Conservation (phyloP, 495 filamentous ascomycete species). For the Xylaria bambusicola region DNA sequence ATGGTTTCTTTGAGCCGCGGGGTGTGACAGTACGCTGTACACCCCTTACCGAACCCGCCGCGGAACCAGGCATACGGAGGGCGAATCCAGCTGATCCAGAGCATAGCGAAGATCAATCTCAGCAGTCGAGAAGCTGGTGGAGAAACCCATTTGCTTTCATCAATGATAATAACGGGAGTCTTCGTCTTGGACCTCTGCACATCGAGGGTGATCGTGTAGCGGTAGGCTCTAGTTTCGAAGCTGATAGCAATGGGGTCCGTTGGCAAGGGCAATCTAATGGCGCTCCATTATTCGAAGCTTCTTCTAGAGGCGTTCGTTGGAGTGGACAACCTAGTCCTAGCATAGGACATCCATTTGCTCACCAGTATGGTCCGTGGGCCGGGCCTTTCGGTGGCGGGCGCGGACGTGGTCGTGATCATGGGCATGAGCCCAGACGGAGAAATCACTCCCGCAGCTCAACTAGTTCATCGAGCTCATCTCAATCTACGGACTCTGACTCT, state of each 20-base stretch:
- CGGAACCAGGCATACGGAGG: not conserved
- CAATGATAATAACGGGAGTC: slow-evolving; percentile 19
- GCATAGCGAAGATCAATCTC: slow-evolving; percentile 13
- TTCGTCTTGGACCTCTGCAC: slow-evolving; percentile 38
- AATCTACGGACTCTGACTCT: slow-evolving; percentile 37
- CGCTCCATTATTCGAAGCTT: slow-evolving; percentile 5
- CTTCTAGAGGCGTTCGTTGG: slow-evolving; percentile 10
- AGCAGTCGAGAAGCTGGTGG: slow-evolving; percentile 18
- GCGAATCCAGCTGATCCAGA: slow-evolving; percentile 2
- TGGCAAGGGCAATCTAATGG: slow-evolving; percentile 19
- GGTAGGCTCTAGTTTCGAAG: slow-evolving; percentile 41
- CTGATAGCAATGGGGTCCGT: slow-evolving; percentile 45
- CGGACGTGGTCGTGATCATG: slow-evolving; percentile 19
- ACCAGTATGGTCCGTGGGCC: not conserved
- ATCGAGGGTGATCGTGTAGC: slow-evolving; percentile 41
- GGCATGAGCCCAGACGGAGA: slow-evolving; percentile 6
- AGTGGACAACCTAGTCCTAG: not conserved
- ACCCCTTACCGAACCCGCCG: not conserved
- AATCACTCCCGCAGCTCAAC: slow-evolving; percentile 23
- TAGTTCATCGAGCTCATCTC: slow-evolving; percentile 28
- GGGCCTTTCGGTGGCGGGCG: slow-evolving; percentile 14
- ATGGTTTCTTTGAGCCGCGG: slow-evolving; percentile 50
- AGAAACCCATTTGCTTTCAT: slow-evolving; percentile 26
- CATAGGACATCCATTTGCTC: slow-evolving; percentile 1
- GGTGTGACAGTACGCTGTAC: slow-evolving; percentile 26